A percentile compares a stretch with the other conserved stretches of the same genome.
Conservation (phyloP, 805 yeast genomes). For the Candida sakaeoensis region DNA sequence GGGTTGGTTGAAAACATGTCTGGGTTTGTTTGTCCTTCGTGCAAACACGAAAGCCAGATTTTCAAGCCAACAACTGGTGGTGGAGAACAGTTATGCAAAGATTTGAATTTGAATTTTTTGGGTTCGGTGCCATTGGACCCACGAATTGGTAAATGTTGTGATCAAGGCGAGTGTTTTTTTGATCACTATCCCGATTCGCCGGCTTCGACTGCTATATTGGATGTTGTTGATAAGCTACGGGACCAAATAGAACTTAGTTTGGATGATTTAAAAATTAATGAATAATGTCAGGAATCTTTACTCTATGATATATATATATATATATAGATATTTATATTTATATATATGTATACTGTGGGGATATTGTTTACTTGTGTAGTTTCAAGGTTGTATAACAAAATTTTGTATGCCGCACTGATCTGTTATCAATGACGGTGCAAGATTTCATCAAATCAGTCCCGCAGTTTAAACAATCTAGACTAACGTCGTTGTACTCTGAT, state of each 20-base stretch:
- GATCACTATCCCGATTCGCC: conserved; percentile 89
- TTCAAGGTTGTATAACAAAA: too few species aligned
- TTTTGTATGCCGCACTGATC: neutral
- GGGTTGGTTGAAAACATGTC: conserved; percentile 98
- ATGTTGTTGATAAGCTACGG: conserved; percentile 71
- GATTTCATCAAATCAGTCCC: conserved; percentile 13
- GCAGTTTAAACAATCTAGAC: conserved; percentile 25
- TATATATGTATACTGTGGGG: too few species aligned
- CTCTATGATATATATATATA: too few species aligned
- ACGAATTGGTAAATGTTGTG: conserved; percentile 86
- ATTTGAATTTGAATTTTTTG: conserved; percentile 69
- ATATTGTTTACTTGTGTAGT: too few species aligned
- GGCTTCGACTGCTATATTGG: conserved; percentile 79
- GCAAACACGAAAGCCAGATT: conserved; percentile 85
- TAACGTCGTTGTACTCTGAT: conserved; percentile 35
- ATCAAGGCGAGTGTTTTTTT: conserved; percentile 77
- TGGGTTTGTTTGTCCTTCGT: conserved; percentile 95
- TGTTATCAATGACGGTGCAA: conserved; percentile 9
- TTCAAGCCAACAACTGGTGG: conserved; percentile 98
- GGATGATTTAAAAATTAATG: conserved; percentile 6
- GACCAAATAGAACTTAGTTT: conserved; percentile 44
- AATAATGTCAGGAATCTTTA: neutral
- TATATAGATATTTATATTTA: too few species aligned
- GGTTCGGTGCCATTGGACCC: conserved; percentile 97
- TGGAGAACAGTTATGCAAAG: conserved; percentile 79